Base-by-base conservation (phyloP, 768 basidiomycete species). In the Trametes punicea region DNA sequence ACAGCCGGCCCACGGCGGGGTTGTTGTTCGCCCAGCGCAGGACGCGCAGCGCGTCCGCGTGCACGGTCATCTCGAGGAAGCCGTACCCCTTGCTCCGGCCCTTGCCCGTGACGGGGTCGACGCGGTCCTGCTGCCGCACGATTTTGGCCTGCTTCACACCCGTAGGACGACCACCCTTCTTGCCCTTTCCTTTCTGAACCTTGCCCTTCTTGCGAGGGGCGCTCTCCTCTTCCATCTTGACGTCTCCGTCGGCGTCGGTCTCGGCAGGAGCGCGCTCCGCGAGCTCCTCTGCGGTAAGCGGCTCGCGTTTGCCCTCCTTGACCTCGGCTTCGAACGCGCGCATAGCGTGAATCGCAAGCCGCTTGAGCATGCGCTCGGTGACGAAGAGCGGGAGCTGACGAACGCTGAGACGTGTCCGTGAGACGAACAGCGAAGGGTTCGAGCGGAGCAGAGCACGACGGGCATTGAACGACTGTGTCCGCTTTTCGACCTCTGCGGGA, bases 11-110 rank as follows among this genome's bases (percentile, higher is more conserved):
- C 0, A 89, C 79, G 3, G 77, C 81, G 0, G 81, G 71, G 67
- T 97, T 95, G 67, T 93, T 94, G 74, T 98, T 99, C 25, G 90
- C 88, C 92, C 92, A 98, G 30, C 97, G 81, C 41, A 98, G 73
- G 5, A 98, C 87, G 23, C 90, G 87, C 21, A 99, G 75, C 6
- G 96, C 93, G 68, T 98, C 93, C 5, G 87, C 84, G 64, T 99
- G 97, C 25, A 76, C 81, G 45, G 84, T 75, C 81, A 97, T 81
- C 75, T 98, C 96, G 29, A 98, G 66, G 74, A 99, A 98, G 9
- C 96, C 97, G 65, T 98, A 99, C 1, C 97, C 96, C 68, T 90
- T 93, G 65, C 88, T 91, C 50, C 87, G 81, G 1, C 92, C 92
- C 64, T 91, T 88, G 3, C 90, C 90, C 0, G 90, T 93, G 36